A percentile compares a stretch with the other conserved stretches of the same genome.
Conservation (phyloP, 2,329 filamentous ascomycete species). For the Aureobasidium mangrovei region DNA sequence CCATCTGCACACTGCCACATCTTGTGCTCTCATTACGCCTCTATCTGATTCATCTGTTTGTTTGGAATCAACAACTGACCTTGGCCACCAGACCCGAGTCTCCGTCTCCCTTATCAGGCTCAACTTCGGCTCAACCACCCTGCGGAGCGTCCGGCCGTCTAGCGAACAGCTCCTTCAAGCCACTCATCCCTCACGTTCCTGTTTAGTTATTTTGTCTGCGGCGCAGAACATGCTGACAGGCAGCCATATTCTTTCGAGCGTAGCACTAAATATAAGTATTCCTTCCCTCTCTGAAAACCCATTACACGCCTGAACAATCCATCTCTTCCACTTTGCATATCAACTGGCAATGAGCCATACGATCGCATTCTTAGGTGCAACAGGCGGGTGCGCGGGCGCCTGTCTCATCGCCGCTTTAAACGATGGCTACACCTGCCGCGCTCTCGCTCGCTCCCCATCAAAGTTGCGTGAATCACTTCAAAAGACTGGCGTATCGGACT, state of each 20-base stretch:
- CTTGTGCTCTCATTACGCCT: background rate
- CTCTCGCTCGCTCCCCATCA: conserved; percentile 41
- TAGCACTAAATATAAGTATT: background rate
- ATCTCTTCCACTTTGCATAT: background rate
- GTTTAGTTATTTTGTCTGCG: no score
- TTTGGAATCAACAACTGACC: background rate
- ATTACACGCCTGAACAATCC: no score
- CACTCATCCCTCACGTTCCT: background rate
- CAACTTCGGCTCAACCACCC: background rate
- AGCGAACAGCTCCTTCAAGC: background rate
- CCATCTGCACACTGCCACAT: background rate
- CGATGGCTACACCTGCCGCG: conserved; percentile 37
- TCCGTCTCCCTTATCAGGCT: background rate
- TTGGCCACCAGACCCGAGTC: background rate
- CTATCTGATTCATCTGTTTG: background rate
- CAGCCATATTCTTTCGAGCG: background rate
- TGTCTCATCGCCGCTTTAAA: conserved; percentile 38
- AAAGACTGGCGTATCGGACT: conserved; percentile 31
- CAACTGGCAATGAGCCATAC: conserved; percentile 20
- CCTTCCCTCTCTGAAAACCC: background rate
- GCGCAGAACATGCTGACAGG: background rate
- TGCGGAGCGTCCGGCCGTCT: no score
- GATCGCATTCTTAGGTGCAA: conserved; percentile 46
- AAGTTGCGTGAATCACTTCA: conserved; percentile 40
- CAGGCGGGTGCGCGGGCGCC: conserved; percentile 39